Evolutionary conservation across 768 basidiomycete genomes (phyloP), one percentile per base, ranked within the genome.

Genomic region (Lactarius tabidus): DNA sequence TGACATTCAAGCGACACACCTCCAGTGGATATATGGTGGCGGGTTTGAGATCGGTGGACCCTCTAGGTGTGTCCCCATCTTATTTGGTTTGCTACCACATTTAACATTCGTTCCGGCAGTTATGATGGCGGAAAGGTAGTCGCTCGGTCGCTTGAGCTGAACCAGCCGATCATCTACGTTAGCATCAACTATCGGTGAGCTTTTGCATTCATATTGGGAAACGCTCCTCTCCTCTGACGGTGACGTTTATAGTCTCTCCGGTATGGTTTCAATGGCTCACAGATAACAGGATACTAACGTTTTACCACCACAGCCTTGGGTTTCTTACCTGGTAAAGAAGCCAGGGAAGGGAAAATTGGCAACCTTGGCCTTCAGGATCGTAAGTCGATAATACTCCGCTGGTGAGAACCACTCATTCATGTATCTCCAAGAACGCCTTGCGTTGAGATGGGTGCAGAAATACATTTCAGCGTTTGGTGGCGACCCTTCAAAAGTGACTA

Each of bases 341-440:
- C 84, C 3, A 80, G 79, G 54, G 77, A 74, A 3, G 84, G 80
- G 5, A 81, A 80, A 1, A 75, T 84, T 4, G 84, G 82, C 1
- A 90, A 89, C 71, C 76, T 87, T 23, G 88, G 88, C n/a, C 75
- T 90, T 29, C 82, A 81, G 63, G 87, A 89, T 75, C 84, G 84
- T 48, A 69, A 72, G 83, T 75, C 0, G 17, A 31, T 35, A 20
- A n/a, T 3, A 7, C 28, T 17, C 8, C 43, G 15, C 8, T 38
- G 15, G 26, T 23, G 8, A 2, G 5, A n/a, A 8, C 7, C 9
- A 35, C 29, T 38, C 15, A 51, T 59, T 33, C 17, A 55, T 12
- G 3, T 18, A 4, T 29, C 29, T 26, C 63, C 56, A 71, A 88
- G 82, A 85, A 71, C 79, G 84, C 29, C 74, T 82, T 39, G 86